Base-by-base conservation (phyloP, 1,284 basidiomycete genomes). In the Omphalotus olearius region DNA sequence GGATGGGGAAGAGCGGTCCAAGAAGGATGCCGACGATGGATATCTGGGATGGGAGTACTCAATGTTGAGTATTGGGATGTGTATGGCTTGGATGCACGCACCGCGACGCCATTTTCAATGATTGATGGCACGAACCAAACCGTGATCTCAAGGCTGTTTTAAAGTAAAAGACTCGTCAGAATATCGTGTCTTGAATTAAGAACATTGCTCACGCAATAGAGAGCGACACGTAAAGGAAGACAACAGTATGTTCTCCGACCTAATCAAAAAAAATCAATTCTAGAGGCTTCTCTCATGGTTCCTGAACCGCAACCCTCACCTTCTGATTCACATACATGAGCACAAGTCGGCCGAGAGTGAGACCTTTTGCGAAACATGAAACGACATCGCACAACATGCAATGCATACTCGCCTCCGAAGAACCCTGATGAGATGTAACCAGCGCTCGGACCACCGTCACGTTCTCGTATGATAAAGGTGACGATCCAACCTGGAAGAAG, bases 71-170 rank as follows among this genome's bases (percentile, higher is more conserved):
- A 23, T 33, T 9, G 13, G 9, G 9, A 9, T 4, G 7, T 33
- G 13, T 2, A 10, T 33, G 9, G 26, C 26, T 5, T 28, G 5
- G 2, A 9, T 9, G 7, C 7, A 33, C 30, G 30, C 13, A 82
- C 71, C 2, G 75, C 70, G 3, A 82, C 66, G 1, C 77, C 80
- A 38, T 67, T 69, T 35, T 73, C 73, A n/a, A 80, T 64, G 36
- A 82, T 63, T 2, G 70, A 73, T 0, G 76, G 78, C 4, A 78
- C 73, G 11, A 77, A 62, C 80, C 80, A 82, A 35, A 82, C 64
- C 36, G 79, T 62, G 40, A 83, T 59, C 53, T 82, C 76, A n/a
- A 79, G 63, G n/a, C 71, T 76, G 45, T 1, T 26, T 37, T 48
- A 46, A 51, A 42, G 18, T 25, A 33, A 28, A n/a, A 38, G 38